Conservation (phyloP, 176 grass and related monocot genomes). For the Saccharum officinarum region DNA sequence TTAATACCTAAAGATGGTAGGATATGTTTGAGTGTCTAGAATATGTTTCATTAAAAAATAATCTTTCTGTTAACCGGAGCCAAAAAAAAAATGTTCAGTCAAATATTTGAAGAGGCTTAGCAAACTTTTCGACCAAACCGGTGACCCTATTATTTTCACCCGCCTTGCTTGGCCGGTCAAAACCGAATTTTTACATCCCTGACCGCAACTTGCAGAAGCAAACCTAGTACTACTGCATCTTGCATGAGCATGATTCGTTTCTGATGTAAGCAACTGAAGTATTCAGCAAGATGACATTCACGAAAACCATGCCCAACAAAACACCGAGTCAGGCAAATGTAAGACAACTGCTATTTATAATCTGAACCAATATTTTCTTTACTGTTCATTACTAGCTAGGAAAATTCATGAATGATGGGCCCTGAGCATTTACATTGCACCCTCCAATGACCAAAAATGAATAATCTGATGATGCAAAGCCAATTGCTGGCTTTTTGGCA, state of each 20-base stretch:
- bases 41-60: no score
- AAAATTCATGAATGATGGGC: background rate
- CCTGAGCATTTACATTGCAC: conserved; percentile 17
- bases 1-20: no score
- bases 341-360: background rate
- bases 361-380: background rate
- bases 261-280: background rate
- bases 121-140: no score
- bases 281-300: background rate
- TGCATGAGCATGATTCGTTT: background rate
- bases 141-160: no score
- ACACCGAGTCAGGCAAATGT: background rate
- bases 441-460: conserved; percentile 32
- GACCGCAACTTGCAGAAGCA: no score
- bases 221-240: no score
- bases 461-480: conserved; percentile 30
- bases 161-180: no score
- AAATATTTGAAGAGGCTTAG: no score
- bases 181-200: no score
- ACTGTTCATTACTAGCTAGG: background rate
- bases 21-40: no score
- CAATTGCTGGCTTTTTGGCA: conserved; percentile 23
- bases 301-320: background rate
- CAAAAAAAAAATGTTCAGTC: no score
- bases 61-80: no score